phyloP scores from a whole-genome alignment of 768 basidiomycete species.

The Boletus rubropictus region DNA sequence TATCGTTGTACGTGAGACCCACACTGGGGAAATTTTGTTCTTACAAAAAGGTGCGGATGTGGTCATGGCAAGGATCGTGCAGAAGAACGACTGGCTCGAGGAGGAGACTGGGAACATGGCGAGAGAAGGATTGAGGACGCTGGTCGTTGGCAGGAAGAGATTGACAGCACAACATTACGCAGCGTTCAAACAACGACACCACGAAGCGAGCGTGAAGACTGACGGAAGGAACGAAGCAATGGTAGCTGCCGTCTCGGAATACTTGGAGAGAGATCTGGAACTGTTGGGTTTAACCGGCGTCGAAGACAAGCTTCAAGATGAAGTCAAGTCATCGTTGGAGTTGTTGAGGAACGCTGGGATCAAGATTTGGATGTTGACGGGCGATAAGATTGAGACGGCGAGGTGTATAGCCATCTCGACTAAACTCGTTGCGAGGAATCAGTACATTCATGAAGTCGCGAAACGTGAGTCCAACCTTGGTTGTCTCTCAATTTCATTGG shows the following conservation, averaged over 20 bases:
- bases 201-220: constrained; percentile 71
- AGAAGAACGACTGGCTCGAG: constrained; percentile 97
- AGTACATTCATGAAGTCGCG: constrained; percentile 95
- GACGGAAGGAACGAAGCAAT: constrained; percentile 82
- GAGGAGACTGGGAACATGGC: constrained; percentile 99
- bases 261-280: constrained; percentile 86
- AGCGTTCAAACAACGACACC: constrained; percentile 67
- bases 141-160: constrained; percentile 84
- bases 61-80: constrained; percentile 94
- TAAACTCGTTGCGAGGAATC: constrained; percentile 90
- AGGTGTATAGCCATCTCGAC: constrained; percentile 97
- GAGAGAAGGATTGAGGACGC: constrained; percentile 87
- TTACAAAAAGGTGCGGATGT: constrained; percentile 97
- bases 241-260: constrained; percentile 62
- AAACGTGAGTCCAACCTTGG: constrained; percentile 51
- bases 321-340: constrained; percentile 91
- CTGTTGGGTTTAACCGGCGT: constrained; percentile 94
- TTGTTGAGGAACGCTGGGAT: constrained; percentile 91
- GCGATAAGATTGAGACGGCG: constrained; percentile 98
- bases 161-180: constrained; percentile 63
- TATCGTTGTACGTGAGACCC: constrained; percentile 80
- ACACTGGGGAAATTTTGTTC: constrained; percentile 77
- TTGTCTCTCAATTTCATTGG: not conserved
- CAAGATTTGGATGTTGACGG: constrained; percentile 99
- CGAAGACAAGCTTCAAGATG: constrained; percentile 97